Conservation (phyloP, 495 filamentous ascomycete genomes). For the Podospora anserina region DNA sequence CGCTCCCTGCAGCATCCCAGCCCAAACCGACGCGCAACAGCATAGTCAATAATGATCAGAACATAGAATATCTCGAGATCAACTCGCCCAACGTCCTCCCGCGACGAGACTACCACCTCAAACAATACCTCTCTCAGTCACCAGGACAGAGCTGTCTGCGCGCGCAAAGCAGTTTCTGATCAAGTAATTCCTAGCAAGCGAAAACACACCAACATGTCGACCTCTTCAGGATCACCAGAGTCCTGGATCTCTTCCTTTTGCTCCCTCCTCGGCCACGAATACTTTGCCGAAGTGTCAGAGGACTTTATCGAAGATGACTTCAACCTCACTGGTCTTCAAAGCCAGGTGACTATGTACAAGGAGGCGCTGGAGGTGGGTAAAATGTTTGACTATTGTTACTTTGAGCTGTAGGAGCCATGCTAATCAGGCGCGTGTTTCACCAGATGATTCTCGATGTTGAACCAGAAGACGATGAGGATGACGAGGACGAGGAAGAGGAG, state of each 20-base stretch:
- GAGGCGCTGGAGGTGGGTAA: constrained; percentile 65
- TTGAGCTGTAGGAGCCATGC: not conserved
- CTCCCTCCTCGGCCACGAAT: constrained; percentile 91
- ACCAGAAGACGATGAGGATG: constrained; percentile 86
- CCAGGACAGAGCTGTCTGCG: not conserved
- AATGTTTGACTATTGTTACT: constrained; percentile 18
- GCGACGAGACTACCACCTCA: not conserved
- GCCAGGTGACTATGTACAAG: constrained; percentile 98
- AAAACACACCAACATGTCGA: constrained; percentile 44
- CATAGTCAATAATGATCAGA: not conserved
- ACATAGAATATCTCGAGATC: not conserved
- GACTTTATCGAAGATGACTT: constrained; percentile 99
- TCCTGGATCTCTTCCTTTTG: constrained; percentile 98
- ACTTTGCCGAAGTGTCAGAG: constrained; percentile 97
- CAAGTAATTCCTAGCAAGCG: not conserved
- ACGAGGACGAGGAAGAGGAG: constrained; percentile 75
- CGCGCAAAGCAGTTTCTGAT: not conserved
- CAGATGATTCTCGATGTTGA: constrained; percentile 99
- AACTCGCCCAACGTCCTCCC: not conserved
- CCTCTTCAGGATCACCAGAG: constrained; percentile 81
- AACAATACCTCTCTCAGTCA: not conserved
- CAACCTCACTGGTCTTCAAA: constrained; percentile 92
- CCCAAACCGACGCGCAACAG: not conserved
- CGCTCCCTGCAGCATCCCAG: not conserved
- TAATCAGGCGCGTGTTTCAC: not conserved